Evolutionary conservation across 768 basidiomycete species (phyloP), one percentile per base, ranked within the genome.

Genomic region (Boletus subcaerulescens): DNA sequence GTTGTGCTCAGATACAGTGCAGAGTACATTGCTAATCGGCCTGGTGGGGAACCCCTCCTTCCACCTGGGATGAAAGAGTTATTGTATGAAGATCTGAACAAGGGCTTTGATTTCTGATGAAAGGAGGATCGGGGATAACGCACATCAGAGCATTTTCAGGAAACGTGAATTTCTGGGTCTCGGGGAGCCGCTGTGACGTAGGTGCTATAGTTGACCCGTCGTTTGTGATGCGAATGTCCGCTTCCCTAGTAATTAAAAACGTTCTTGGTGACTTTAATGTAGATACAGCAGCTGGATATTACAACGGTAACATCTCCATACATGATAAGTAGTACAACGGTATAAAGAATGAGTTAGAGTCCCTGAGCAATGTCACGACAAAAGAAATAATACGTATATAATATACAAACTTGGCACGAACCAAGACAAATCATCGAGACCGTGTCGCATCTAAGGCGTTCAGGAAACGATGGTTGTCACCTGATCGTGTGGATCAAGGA

Each of bases 51-150:
- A 59, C 93, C 96, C 0, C 74, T 83, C 6, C 77, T 99, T 33
- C 96, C 96, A 1, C 83, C 85, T 0, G 95, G 95, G 5, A 99
- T 99, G 96, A 82, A 81, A 49, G 79, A 90, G 63, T 84, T 91
- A 44, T 76, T 98, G 22, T 77, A 89, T 57, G 85, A 91, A 60
- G 94, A 98, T 67, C 78, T 97, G 56, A 83, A 97, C 70, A 87
- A 89, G 66, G 79, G 82, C 8, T 94, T 97, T 62, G 92, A 94
- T 36, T 65, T 68, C 35, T 65, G 49, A 61, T 20, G n/a, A 24
- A 6, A 61, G n/a, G 15, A 31, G 5, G 20, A 10, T 17, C 4
- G 22, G 15, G 22, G 12, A 36, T 10, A 12, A 22, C 3, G 20
- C 20, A 8, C 11, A 29, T 54, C 2, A 18, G 12, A 2, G 33